Base-by-base conservation (phyloP, 78 protist genomes). In the slime mould (Dictyostelium discoideum) region DNA sequence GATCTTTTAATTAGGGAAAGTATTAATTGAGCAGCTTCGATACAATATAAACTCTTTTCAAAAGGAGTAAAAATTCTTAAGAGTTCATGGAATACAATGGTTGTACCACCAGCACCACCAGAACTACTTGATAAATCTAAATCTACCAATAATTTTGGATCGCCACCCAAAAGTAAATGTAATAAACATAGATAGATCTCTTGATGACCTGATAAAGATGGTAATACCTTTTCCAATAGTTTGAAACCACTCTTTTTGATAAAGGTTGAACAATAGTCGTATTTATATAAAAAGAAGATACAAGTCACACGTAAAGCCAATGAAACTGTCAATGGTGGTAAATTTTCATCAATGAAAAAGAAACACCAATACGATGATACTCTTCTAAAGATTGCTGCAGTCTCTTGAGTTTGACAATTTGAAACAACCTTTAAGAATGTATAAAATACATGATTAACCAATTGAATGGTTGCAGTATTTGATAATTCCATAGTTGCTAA, bases 331-430 rank as follows among this genome's bases (percentile, higher is more conserved):
- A 90, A 54, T 3, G 95, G 95, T 29, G 95, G 95, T n/a, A 44
- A 40, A 29, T 46, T 29, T 3, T 90, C 95, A 37, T 69, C 72
- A 69, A 90, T 90, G 81, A 90, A 90, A 83, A 82, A 90, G 88
- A 90, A 90, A 22, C 84, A 50, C 95, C 95, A 90, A 18, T 81
- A 90, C 2, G 87, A 50, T 5, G 95, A 90, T 11, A 90, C 95
- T 39, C 88, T 74, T 18, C 54, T 57, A 20, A 46, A 90, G 77
- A 90, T 90, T 9, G 84, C 88, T 1, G 69, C 2, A 0, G 95
- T 57, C 16, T 90, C 95, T 7, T 69, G 77, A 11, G 77, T 69
- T 80, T 82, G 76, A 16, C 83, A 72, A 73, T 54, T 82, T 8
- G 89, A 22, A 11, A 80, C 87, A 1, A 90, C 88, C 20, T 72